phyloP scores from a whole-genome alignment of 1,284 basidiomycete species.

The Neonothopanus nambi region DNA sequence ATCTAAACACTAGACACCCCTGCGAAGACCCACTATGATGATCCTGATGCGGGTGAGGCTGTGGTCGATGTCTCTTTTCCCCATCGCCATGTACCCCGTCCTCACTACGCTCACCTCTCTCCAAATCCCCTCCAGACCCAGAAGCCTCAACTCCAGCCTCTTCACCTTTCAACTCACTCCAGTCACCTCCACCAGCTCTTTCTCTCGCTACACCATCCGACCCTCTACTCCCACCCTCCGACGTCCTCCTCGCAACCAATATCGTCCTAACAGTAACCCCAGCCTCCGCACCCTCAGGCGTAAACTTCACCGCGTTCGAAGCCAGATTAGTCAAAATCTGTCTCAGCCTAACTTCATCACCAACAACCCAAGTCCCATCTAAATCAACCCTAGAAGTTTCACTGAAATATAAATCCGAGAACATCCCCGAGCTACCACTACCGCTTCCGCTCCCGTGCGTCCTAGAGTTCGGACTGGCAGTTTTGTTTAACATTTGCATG shows the following conservation, averaged over 20 bases:
- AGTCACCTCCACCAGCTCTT: background rate
- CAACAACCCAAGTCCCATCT: conserved; percentile 31
- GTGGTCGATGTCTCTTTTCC: background rate
- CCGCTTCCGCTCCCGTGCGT: background rate
- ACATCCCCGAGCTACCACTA: background rate
- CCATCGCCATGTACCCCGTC: conserved; percentile 3
- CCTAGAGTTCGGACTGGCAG: too few species aligned
- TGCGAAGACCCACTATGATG: conserved; percentile 15
- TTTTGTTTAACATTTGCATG: too few species aligned
- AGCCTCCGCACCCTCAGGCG: conserved; percentile 35
- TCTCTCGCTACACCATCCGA: background rate
- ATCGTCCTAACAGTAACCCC: conserved; percentile 31
- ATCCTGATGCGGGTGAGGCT: background rate
- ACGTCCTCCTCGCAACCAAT: conserved; percentile 24
- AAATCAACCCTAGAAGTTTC: too few species aligned
- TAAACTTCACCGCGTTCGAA: conserved; percentile 48
- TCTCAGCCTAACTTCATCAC: conserved; percentile 48
- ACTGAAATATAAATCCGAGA: background rate
- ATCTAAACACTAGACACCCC: conserved; percentile 14
- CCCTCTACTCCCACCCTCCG: background rate
- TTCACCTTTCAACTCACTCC: too few species aligned
- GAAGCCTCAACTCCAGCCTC: too few species aligned
- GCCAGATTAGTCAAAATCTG: conserved; percentile 40
- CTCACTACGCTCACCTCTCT: background rate
- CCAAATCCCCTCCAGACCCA: background rate